phyloP scores from a whole-genome alignment of 257 asterid genomes.

The Gynochthodes officinalis region DNA sequence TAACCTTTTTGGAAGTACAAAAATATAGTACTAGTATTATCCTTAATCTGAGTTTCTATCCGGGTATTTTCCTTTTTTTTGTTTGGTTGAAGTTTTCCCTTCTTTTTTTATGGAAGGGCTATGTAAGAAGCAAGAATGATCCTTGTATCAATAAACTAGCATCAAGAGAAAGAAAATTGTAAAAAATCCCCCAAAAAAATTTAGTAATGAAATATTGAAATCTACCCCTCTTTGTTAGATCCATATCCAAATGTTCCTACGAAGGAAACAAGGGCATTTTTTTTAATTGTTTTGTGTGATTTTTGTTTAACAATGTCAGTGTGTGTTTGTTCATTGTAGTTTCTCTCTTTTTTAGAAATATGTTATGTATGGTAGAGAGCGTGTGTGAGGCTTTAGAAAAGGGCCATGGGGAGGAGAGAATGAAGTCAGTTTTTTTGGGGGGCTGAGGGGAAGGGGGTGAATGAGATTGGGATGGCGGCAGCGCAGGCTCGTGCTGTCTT shows the following conservation, averaged over 20 bases:
- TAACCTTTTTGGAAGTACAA: slow-evolving; percentile 26
- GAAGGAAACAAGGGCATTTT: slow-evolving; percentile 25
- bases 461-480: slow-evolving; percentile 31
- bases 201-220: not conserved
- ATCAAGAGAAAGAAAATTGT: not conserved
- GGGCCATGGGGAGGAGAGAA: slow-evolving; percentile 10
- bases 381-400: slow-evolving; percentile 4
- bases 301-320: too few species aligned
- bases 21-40: slow-evolving; percentile 19
- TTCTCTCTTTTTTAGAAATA: not conserved
- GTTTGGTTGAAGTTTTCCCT: slow-evolving; percentile 3
- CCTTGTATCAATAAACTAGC: slow-evolving; percentile 31
- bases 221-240: slow-evolving; percentile 1
- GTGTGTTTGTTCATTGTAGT: too few species aligned
- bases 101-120: slow-evolving; percentile 26
- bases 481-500: slow-evolving; percentile 54
- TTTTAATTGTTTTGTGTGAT: not conserved
- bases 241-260: slow-evolving; percentile 36
- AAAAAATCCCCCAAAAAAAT: not conserved
- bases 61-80: slow-evolving; percentile 12
- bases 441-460: slow-evolving; percentile 6
- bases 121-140: slow-evolving; percentile 28
- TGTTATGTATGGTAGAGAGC: slow-evolving; percentile 8
- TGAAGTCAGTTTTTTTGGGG: not conserved
- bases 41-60: slow-evolving; percentile 22